Evolutionary conservation across 345 rosid genomes (phyloP), one percentile per base, ranked within the genome.

Genomic region (Gossypium bickii): DNA sequence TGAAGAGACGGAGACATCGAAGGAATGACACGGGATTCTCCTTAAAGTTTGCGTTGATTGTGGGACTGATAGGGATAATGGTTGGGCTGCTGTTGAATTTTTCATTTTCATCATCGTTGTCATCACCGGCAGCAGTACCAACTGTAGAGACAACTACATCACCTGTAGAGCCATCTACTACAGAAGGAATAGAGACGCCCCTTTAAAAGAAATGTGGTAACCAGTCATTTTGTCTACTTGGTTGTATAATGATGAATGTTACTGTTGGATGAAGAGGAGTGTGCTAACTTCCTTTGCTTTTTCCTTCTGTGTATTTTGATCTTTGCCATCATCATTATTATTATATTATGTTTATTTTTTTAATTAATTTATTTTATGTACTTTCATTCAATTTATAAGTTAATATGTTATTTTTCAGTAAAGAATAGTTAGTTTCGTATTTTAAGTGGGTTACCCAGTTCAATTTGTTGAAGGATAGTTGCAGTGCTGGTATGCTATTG

Each of bases 1-100:
- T 87, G 86, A 92, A 82, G 87, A 90, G 87, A 82, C 81, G 89
- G 79, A 87, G 84, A 82, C 84, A 81, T 63, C 84, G 80, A 67
- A 89, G 87, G 82, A 80, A 74, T 17, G 81, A 78, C 52, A 60
- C 73, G 0, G 94, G 93, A 67, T 86, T 94, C 82, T 90, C 98
- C 51, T 53, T 92, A 56, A 87, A 79, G 69, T 89, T 92, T 52
- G 97, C 97, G 16, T 86, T 85, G 17, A 57, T 90, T 51, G 97
- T 94, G 76, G 97, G 91, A 67, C 85, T 92, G 48, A 85, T 92
- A 8, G 97, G 98, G 45, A 85, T 94, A 70, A 76, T 87, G 88
- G 84, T 83, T 24, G 97, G 98, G 41, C 87, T 89, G 77, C 85
- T 92, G 79, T 79, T 92, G 87, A 89, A 92, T 78, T 80, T 88